Conservation (phyloP, 2,329 filamentous ascomycete genomes). For the Akanthomyces uredinophilus region DNA sequence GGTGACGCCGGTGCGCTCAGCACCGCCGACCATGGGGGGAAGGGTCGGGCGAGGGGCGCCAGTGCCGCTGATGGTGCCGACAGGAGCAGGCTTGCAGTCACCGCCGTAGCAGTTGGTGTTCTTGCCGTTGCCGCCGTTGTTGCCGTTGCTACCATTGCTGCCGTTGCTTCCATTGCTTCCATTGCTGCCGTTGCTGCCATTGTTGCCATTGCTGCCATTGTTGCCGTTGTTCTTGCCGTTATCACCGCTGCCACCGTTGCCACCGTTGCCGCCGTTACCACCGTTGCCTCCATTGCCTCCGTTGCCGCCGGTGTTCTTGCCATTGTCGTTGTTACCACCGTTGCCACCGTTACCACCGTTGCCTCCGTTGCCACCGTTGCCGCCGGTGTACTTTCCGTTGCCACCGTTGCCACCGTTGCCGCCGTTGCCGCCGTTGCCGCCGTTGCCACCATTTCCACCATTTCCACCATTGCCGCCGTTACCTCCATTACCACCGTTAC, state of each 20-base stretch:
- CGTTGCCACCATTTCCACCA: neutral
- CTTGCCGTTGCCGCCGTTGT: neutral
- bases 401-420: neutral
- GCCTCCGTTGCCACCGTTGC: neutral
- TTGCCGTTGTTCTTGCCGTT: neutral
- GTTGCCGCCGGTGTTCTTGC: neutral
- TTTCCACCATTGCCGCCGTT: neutral
- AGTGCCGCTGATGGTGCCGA: conserved; percentile 3
- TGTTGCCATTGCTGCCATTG: neutral
- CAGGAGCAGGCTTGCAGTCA: conserved; percentile 3
- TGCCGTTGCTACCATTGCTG: neutral
- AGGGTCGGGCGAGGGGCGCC: conserved; percentile 6
- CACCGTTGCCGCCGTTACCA: neutral
- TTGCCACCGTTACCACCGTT: neutral
- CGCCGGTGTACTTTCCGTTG: neutral
- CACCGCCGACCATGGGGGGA: conserved; percentile 19
- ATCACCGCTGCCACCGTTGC: neutral
- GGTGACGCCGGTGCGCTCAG: conserved; percentile 18
- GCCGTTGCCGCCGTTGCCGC: neutral
- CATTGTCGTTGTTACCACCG: neutral
- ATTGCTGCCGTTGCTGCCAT: neutral
- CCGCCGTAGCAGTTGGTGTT: neutral
- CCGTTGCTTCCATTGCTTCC: neutral
- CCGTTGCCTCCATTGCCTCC: neutral
- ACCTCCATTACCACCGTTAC: neutral